Base-by-base conservation (phyloP, 805 yeast genomes). In the Barnettozyma populi region DNA sequence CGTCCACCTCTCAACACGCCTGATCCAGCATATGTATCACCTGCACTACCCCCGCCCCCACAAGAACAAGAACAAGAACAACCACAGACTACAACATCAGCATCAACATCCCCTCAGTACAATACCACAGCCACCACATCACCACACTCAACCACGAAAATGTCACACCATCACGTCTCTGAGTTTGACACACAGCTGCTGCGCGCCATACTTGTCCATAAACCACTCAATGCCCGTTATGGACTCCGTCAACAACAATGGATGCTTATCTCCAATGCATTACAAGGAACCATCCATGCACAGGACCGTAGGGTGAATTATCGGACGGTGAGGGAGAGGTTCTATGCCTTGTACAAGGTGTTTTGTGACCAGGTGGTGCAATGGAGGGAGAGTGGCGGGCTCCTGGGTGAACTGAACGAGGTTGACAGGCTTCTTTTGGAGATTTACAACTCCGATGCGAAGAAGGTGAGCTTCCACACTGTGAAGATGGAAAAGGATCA, bases 1-100 rank as follows among this genome's bases (percentile, higher is more conserved):
- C 38, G 49, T 2, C 50, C 52, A 7, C 52, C 52, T 13, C 27
- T 49, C n/a, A 49, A 49, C 40, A 45, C 52, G 0, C 52, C 52
- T 7, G 50, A 46, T 25, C 42, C 32, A 16, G 32, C 21, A 8
- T 39, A 39, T n/a, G 10, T 14, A 9, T n/a, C 40, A 14, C 24
- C 40, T 4, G 10, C 11, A 10, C 25, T n/a, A n/a, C n/a, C n/a
- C n/a, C n/a, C n/a, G n/a, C n/a, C n/a, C n/a, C n/a, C n/a, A n/a
- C n/a, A n/a, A n/a, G n/a, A n/a, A n/a, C n/a, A n/a, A n/a, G n/a
- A 21, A 35, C 13, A 35, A 11, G 37, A 18, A 11, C 37, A 18
- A 11, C 37, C 4, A 16, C 37, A 7, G 14, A 16, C 14, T 2
- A 4, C 20, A 35, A 8, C 37, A 18, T 18, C 37, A 5, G 8